A percentile compares a stretch with the other conserved stretches of the same genome.
phyloP scores from a whole-genome alignment of 768 basidiomycete genomes.

The Melanogaster broomeanus region DNA sequence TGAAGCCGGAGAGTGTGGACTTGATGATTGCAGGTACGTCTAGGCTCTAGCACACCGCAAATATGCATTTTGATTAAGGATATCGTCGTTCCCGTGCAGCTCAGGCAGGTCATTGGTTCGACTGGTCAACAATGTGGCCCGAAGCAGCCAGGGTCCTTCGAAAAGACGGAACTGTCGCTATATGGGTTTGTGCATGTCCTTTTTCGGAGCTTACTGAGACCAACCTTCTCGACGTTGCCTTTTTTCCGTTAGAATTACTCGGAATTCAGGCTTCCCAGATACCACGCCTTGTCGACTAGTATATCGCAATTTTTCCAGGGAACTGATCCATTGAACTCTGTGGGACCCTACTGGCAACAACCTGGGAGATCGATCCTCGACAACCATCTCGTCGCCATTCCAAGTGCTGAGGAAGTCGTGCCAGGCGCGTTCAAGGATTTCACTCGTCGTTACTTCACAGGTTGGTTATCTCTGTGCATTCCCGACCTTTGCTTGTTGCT shows the following conservation, averaged over 20 bases:
- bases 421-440: conserved; percentile 40
- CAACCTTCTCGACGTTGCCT: neutral
- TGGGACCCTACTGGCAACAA: conserved; percentile 79
- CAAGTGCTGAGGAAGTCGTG: conserved; percentile 44
- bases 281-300: conserved; percentile 56
- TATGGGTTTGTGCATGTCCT: conserved; percentile 55
- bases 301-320: conserved; percentile 70
- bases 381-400: conserved; percentile 68
- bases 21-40: conserved; percentile 64
- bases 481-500: neutral
- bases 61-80: neutral
- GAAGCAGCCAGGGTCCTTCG: conserved; percentile 62
- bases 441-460: conserved; percentile 59
- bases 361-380: conserved; percentile 80
- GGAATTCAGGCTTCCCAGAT: conserved; percentile 67
- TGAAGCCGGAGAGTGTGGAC: conserved; percentile 62
- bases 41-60: neutral
- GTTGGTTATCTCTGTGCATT: conserved; percentile 31
- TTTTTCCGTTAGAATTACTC: conserved; percentile 51
- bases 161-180: conserved; percentile 63
- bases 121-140: conserved; percentile 70
- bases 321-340: conserved; percentile 46
- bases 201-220: neutral
- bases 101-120: conserved; percentile 85
- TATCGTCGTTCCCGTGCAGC: conserved; percentile 39